phyloP scores from a whole-genome alignment of 2,329 filamentous ascomycete species.

The Aureobasidium musti region DNA sequence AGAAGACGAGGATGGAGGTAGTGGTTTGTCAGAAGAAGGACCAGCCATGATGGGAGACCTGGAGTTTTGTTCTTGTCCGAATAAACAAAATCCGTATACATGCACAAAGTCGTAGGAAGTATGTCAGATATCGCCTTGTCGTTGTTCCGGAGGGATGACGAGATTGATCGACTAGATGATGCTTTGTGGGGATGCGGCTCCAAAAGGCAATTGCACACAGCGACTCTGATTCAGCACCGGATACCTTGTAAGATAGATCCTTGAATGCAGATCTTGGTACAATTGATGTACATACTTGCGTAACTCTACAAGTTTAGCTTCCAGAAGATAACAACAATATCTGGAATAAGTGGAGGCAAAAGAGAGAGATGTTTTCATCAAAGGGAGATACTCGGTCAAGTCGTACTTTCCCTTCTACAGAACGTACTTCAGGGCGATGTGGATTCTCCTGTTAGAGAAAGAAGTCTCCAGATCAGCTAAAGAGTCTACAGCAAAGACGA shows the following conservation, averaged over 20 bases:
- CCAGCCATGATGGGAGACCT: not conserved
- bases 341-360: no score
- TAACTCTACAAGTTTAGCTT: no score
- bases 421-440: no score
- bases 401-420: no score
- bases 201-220: not conserved
- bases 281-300: not conserved
- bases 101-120: conserved; percentile 1
- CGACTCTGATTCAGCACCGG: not conserved
- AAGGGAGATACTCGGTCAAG: no score
- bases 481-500: no score
- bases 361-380: no score
- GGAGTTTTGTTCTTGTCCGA: not conserved
- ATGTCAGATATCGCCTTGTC: conserved; percentile 1
- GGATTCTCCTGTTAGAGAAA: no score
- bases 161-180: conserved; percentile 8
- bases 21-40: not conserved
- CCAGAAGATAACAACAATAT: no score
- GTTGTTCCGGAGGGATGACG: not conserved
- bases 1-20: not conserved
- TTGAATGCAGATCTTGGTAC: not conserved
- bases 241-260: not conserved
- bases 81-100: not conserved
- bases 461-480: no score
- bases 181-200: not conserved